Evolutionary conservation across 2,329 filamentous ascomycete species (phyloP), one percentile per base, ranked within the genome.

Genomic region (Sclerotinia borealis): DNA sequence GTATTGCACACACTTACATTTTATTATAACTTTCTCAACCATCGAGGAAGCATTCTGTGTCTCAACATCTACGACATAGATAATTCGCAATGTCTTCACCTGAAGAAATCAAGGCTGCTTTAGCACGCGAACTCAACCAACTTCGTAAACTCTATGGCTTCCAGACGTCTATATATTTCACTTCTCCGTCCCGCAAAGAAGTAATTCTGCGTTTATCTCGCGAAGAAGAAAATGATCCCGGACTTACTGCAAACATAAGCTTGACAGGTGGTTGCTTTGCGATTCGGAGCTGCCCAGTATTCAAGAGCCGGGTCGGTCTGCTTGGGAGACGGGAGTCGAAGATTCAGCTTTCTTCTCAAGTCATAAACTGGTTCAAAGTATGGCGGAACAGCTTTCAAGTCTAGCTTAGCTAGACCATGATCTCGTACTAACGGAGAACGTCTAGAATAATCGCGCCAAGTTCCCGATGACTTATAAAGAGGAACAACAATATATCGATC

Each of bases 361-460:
- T n/a, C 5, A 19, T 55, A 1, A 8, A 8, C 13, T 41, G 36
- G 36, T 41, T 55, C 10, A 27, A 41, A 25, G 36, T 41, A 55
- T 19, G 13, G 25, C 9, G 1, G 11, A 0, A n/a, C 7, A n/a
- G 1, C 1, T n/a, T n/a, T n/a, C n/a, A n/a, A 9, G 6, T 2
- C 5, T 4, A 4, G 4, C 31, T 13, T 43, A n/a, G 19, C 8
- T 6, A 8, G 1, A 27, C 34, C 0, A 1, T 29, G 9, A n/a
- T 13, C 7, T 41, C 6, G n/a, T 55, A 4, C 36, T 31, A 22
- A 55, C 3, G 10, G 13, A 25, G 3, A 1, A 29, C 0, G 8
- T 41, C 6, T 39, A 41, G 51, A 36, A 41, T 11, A 41, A 41
- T n/a, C 3, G 36, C 25, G 25, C 36, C 11, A 55, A n/a, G 17